phyloP scores from a whole-genome alignment of 2,329 filamentous ascomycete genomes.

The Neofusicoccum laricinum region DNA sequence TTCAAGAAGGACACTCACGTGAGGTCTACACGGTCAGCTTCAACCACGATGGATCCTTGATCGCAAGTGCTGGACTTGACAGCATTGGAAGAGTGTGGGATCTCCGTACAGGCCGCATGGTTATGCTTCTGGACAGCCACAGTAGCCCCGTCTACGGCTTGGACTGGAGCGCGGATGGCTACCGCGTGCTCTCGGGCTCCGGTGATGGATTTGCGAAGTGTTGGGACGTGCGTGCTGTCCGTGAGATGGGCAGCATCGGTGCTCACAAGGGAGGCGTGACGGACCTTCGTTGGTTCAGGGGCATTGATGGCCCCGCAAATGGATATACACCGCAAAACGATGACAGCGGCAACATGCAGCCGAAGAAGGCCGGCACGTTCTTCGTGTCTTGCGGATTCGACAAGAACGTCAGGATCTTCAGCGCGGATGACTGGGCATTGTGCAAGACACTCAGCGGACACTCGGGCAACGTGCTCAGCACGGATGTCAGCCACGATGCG shows the following conservation, averaged over 20 bases:
- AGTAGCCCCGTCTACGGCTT: conserved; percentile 91
- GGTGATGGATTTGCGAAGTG: conserved; percentile 96
- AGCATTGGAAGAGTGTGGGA: conserved; percentile 97
- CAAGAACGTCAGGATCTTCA: conserved; percentile 92
- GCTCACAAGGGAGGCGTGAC: conserved; percentile 90
- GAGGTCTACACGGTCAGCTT: conserved; percentile 90
- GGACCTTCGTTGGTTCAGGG: conserved; percentile 92
- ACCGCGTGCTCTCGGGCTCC: conserved; percentile 88
- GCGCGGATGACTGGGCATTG: conserved; percentile 91
- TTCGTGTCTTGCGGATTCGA: conserved; percentile 91
- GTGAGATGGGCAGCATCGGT: conserved; percentile 78
- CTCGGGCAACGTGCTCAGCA: conserved; percentile 85
- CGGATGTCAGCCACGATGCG: conserved; percentile 81
- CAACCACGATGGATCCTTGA: conserved; percentile 83
- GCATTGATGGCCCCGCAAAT: conserved; percentile 68
- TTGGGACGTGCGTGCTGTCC: conserved; percentile 92
- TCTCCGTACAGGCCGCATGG: conserved; percentile 82
- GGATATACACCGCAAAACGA: conserved; percentile 60
- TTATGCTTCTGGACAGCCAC: conserved; percentile 92
- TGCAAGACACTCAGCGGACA: conserved; percentile 87
- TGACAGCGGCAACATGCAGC: conserved; percentile 61
- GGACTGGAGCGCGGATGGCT: conserved; percentile 88
- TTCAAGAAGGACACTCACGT: conserved; percentile 92
- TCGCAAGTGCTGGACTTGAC: conserved; percentile 90
- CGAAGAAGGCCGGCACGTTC: conserved; percentile 87